phyloP scores from a whole-genome alignment of 2,329 filamentous ascomycete genomes.

The Cercospora beticola region DNA sequence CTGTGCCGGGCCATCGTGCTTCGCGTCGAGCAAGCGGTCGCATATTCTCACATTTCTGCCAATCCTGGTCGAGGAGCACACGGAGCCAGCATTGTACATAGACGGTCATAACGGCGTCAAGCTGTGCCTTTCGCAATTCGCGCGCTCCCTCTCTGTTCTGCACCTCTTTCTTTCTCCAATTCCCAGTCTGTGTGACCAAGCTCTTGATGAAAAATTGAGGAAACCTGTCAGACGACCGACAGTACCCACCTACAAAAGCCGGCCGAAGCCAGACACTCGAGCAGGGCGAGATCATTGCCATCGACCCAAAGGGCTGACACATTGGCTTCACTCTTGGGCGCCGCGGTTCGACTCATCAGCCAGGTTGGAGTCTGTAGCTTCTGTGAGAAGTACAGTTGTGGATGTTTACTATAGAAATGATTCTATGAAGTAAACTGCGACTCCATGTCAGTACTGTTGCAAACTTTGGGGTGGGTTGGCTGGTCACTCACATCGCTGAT shows the following conservation, averaged over 20 bases:
- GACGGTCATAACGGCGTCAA: background rate
- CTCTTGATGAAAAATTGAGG: conserved; percentile 34
- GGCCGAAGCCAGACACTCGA: conserved; percentile 37
- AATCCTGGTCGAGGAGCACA: background rate
- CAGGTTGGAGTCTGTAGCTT: conserved; percentile 61
- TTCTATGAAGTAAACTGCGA: conserved; percentile 56
- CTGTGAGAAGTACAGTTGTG: conserved; percentile 86
- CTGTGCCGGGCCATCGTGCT: background rate
- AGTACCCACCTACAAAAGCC: conserved; percentile 35
- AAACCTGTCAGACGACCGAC: conserved; percentile 39
- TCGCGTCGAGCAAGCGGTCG: background rate
- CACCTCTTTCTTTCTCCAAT: conserved; percentile 26
- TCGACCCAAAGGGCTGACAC: conserved; percentile 26
- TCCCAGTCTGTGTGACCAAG: conserved; percentile 26
- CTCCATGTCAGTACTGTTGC: conserved; percentile 3
- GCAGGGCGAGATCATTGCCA: conserved; percentile 39
- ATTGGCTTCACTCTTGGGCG: conserved; percentile 39
- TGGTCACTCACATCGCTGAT: conserved; percentile 12
- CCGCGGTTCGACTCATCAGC: conserved; percentile 39
- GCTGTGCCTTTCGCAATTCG: too few species aligned
- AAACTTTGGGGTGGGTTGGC: background rate
- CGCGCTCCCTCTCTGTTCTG: too few species aligned
- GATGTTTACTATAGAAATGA: conserved; percentile 99
- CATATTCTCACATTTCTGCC: background rate
- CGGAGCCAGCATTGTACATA: background rate